Base-by-base conservation (phyloP, 129 eudicot genomes). In the Lactuca saligna region DNA sequence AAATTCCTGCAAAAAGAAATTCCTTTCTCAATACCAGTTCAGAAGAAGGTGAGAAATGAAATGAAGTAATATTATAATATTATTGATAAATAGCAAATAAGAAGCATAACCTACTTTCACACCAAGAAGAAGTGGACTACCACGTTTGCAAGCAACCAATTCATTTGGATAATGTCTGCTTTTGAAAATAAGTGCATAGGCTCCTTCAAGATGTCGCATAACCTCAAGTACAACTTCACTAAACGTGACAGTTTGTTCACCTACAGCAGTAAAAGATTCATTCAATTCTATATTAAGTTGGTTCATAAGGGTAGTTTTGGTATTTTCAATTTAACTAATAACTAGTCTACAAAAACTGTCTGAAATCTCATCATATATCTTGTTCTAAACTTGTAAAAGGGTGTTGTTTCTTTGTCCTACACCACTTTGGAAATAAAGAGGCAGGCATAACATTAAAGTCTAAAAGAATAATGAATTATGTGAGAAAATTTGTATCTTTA, bases 171-270 rank as follows among this genome's bases (percentile, higher is more conserved):
- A 93, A 66, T 87, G 99, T 62, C 85, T 75, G 79, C 99, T 93
- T 80, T 93, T 93, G 33, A 93, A 93, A 53, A 89, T 83, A 42
- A 93, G 97, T 17, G 99, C 99, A 89, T 93, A 93, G 35, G 99
- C 99, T 73, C 99, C 99, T 81, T 93, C 99, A 76, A 93, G 97
- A 77, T 93, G 95, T 78, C 97, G 75, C 95, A 93, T 87, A 74
- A 93, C 97, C 82, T 93, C 99, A 65, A 93, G 88, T 73, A 93
- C 99, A 71, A 93, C 93, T 82, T 93, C 87, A 79, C 87, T 82
- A 72, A 93, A 93, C 33, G 95, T 85, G 41, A 93, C 88, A 69
- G 74, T 82, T 69, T 81, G 87, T 75, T 80, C 99, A 63, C 95
- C 99, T 93, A 81, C 74, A 78, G 66, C 76, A 76, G 20, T 63